A percentile compares a stretch with the other conserved stretches of the same genome.
phyloP scores from a whole-genome alignment of 192 early-diverging fungal genomes.

The Mycoemilia scoparia region DNA sequence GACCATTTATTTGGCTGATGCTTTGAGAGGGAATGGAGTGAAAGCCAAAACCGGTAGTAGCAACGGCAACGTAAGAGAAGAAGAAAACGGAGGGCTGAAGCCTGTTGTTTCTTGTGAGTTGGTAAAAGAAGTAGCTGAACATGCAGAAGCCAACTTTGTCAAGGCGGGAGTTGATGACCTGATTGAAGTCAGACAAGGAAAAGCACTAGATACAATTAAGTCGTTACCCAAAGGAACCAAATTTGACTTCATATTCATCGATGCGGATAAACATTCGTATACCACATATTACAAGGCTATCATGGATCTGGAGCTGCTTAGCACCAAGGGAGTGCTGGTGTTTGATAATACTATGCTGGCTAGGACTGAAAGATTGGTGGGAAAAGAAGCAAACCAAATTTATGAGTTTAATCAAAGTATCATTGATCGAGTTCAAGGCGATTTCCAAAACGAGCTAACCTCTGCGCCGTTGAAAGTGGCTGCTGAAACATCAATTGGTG shows the following conservation, averaged over 20 bases:
- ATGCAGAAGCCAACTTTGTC: slow-evolving; percentile 27
- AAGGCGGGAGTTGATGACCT: slow-evolving; percentile 12
- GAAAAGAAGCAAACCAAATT: too few relatives aligned
- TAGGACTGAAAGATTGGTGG: too few relatives aligned
- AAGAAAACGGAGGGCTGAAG: too few relatives aligned
- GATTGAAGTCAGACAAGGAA: slow-evolving; percentile 24
- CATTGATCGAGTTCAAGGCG: slow-evolving; percentile 1
- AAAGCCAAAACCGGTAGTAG: slow-evolving; percentile 5
- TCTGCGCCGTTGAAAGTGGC: too few relatives aligned
- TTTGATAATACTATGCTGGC: slow-evolving; percentile 42
- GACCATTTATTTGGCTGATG: slow-evolving; percentile 47
- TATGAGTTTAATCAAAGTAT: too few relatives aligned
- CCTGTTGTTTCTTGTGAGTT: slow-evolving; percentile 34
- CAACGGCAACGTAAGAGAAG: slow-evolving; percentile 1
- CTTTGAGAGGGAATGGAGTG: slow-evolving; percentile 26
- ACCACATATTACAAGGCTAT: slow-evolving; percentile 40
- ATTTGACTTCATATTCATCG: slow-evolving; percentile 49
- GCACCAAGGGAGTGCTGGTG: slow-evolving; percentile 37
- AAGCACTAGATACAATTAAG: slow-evolving; percentile 12
- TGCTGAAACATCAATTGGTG: too few relatives aligned
- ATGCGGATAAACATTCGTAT: slow-evolving; percentile 55
- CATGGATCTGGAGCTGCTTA: slow-evolving; percentile 37
- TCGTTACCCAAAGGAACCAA: slow-evolving; percentile 14
- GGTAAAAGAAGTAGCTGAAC: slow-evolving; percentile 22
- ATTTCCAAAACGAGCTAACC: too few relatives aligned